phyloP scores from a whole-genome alignment of 2,329 filamentous ascomycete species.

The Aspergillus unguis region DNA sequence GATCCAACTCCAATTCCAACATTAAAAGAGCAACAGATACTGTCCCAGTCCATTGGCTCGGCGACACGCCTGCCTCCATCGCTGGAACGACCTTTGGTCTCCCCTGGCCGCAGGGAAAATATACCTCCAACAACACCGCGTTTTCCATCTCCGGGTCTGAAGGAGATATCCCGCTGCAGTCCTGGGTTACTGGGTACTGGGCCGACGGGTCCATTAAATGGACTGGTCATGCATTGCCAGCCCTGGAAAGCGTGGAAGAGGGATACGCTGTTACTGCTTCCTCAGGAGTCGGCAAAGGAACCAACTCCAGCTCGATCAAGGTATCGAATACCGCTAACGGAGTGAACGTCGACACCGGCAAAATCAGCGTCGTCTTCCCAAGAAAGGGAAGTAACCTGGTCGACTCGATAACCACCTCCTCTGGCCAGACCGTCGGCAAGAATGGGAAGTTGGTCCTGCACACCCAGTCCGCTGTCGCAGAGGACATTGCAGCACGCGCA shows the following conservation, averaged over 20 bases:
- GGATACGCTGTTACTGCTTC: neutral
- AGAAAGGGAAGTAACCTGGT: constrained; percentile 47
- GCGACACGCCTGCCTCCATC: constrained; percentile 34
- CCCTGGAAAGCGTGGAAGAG: constrained; percentile 36
- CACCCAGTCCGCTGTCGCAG: constrained; percentile 49
- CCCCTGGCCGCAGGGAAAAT: constrained; percentile 42
- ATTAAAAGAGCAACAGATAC: neutral
- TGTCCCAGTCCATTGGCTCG: constrained; percentile 36
- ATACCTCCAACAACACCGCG: constrained; percentile 35
- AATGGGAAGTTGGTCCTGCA: constrained; percentile 52
- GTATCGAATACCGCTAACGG: constrained; percentile 18
- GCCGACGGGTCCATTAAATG: constrained; percentile 60
- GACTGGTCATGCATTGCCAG: constrained; percentile 56
- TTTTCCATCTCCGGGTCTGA: constrained; percentile 32
- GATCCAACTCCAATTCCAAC: neutral
- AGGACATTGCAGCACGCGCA: constrained; percentile 37
- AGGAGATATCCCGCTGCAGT: constrained; percentile 41
- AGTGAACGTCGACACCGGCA: constrained; percentile 47
- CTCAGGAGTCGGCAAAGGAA: neutral
- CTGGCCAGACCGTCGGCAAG: constrained; percentile 44
- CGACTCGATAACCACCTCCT: constrained; percentile 41
- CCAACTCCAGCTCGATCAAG: neutral
- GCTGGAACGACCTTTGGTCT: constrained; percentile 46
- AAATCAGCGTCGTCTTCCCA: constrained; percentile 43
- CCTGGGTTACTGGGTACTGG: constrained; percentile 60